phyloP scores from a whole-genome alignment of 2,329 filamentous ascomycete species.

The Metarhizium album region DNA sequence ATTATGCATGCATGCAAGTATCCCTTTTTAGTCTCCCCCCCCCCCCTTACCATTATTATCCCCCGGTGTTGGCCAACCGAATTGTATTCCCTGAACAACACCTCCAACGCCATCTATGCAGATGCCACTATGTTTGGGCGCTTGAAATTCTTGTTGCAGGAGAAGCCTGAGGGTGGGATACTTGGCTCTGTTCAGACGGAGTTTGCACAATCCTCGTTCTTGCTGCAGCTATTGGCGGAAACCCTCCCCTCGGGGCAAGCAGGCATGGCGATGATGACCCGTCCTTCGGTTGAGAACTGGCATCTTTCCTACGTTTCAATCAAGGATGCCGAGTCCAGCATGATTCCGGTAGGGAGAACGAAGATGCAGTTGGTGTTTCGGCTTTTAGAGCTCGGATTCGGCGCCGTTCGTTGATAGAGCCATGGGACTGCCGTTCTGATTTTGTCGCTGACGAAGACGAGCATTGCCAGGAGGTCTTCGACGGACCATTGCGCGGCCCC shows the following conservation, averaged over 20 bases:
- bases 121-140: constrained; percentile 6
- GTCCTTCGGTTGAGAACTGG: background rate
- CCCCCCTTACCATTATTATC: too few species aligned
- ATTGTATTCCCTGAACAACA: background rate
- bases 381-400: constrained; percentile 42
- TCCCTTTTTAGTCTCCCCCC: background rate
- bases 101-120: constrained; percentile 25
- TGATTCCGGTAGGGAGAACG: background rate
- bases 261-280: background rate
- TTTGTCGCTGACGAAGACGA: constrained; percentile 32
- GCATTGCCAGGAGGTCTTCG: constrained; percentile 32
- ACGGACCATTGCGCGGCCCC: constrained; percentile 28
- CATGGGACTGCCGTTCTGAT: constrained; percentile 47
- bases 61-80: background rate
- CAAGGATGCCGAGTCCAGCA: background rate
- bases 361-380: background rate
- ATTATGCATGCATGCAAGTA: background rate
- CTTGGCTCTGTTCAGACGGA: background rate
- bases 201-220: background rate
- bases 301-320: background rate
- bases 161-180: background rate
- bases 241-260: background rate
- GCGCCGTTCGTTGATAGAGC: constrained; percentile 43
- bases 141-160: background rate
- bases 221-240: background rate